Evolutionary conservation across 108 stramenopile genomes (phyloP), one percentile per base, ranked within the genome.

Genomic region (Cyclotella choctawhatcheeana): DNA sequence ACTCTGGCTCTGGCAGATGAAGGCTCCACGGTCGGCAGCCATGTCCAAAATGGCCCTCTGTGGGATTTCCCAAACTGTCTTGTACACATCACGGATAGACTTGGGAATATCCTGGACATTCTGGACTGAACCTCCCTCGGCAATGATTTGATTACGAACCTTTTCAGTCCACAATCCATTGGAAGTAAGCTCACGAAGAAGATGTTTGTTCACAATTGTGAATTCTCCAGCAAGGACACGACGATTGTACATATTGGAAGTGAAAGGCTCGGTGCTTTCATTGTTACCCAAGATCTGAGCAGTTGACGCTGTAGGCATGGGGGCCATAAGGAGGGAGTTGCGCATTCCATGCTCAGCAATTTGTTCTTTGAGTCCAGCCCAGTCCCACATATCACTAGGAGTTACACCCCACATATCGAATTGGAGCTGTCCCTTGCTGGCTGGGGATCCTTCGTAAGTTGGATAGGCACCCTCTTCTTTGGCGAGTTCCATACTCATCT

Each of bases 301-400:
- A 30, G 99, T 99, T n/a, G 97, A 97, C 18, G 99, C 99, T 26
- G 99, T 99, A 58, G 99, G 98, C 99, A 99, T 99, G 64, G 99
- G 99, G 18, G 98, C 98, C 24, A 99, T 84, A 30, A 99, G 86
- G 55, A 99, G 93, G 24, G 98, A 99, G 86, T 99, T 99, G 59
- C 98, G 91, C 82, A 98, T 80, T 47, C 99, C 99, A 66, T 96
- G 82, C 71, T 95, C 53, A 16, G 86, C 86, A 64, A 99, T 89
- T 27, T 92, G 79, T 30, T 78, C 79, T 70, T 93, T 95, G 34
- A 99, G 82, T 45, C 67, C 84, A n/a, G 79, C 83, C 99, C 99
- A 99, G 84, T 99, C 96, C 97, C 97, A 98, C 56, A 95, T 84
- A 45, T 75, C 70, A 59, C 81, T 84, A 40, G 96, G 97, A 27